Conservation (phyloP, 495 filamentous ascomycete genomes). For the Diplogelasinospora grovesii region DNA sequence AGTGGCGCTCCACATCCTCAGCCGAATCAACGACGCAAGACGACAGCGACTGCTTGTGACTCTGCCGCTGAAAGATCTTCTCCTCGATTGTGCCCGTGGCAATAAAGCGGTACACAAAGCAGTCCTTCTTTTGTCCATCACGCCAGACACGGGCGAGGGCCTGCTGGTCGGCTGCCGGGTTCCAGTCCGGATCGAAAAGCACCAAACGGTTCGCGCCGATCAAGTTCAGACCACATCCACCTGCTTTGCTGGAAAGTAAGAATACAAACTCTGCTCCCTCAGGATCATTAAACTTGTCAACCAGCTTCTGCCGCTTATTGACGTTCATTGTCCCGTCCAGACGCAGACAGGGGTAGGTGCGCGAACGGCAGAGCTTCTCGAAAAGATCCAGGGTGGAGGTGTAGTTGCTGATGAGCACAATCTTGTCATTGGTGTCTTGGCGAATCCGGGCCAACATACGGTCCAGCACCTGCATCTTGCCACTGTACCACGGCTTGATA, state of each 20-base stretch:
- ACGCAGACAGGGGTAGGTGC: slow-evolving; percentile 77
- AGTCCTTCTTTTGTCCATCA: slow-evolving; percentile 98
- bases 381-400: slow-evolving; percentile 96
- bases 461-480: slow-evolving; percentile 97
- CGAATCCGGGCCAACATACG: slow-evolving; percentile 97
- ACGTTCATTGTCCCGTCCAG: slow-evolving; percentile 98
- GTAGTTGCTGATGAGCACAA: slow-evolving; percentile 98
- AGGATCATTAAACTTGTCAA: slow-evolving; percentile 97
- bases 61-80: slow-evolving; percentile 98
- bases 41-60: slow-evolving; percentile 93
- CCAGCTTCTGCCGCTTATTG: slow-evolving; percentile 91
- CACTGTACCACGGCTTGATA: slow-evolving; percentile 91
- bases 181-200: slow-evolving; percentile 99
- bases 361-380: slow-evolving; percentile 77
- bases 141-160: slow-evolving; percentile 96
- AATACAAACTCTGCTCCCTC: slow-evolving; percentile 90
- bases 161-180: slow-evolving; percentile 96
- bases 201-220: slow-evolving; percentile 96
- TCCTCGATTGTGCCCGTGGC: slow-evolving; percentile 97
- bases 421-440: slow-evolving; percentile 96
- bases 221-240: slow-evolving; percentile 93
- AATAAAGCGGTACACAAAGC: slow-evolving; percentile 98
- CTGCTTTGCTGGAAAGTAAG: slow-evolving; percentile 90
- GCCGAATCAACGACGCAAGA: slow-evolving; percentile 97
- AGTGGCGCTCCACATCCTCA: slow-evolving; percentile 95